Evolutionary conservation across 73 alveolate species (phyloP).

Genomic region (Halteria grandinella): DNA sequence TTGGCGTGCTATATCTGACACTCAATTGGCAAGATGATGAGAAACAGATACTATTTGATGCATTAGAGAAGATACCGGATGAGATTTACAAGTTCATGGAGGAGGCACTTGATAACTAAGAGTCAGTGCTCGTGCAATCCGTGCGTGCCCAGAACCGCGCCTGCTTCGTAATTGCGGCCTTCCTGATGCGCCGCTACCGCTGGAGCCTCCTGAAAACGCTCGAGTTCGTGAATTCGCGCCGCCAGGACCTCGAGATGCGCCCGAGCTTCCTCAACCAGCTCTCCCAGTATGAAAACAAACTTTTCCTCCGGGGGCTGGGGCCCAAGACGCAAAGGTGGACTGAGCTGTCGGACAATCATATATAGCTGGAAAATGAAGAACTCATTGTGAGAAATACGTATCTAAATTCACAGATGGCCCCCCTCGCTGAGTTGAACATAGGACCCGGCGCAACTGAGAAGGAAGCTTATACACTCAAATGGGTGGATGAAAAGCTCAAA

Average conservation of each 20-base stretch:
- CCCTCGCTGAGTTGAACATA: slow-evolving; percentile 61
- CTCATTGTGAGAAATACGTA: slow-evolving; percentile 69
- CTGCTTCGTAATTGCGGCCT: slow-evolving; percentile 88
- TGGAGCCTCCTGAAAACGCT: slow-evolving; percentile 84
- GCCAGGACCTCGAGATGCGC: slow-evolving; percentile 88
- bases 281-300: slow-evolving; percentile 68
- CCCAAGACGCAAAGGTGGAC: slow-evolving; percentile 75
- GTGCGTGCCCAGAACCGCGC: slow-evolving; percentile 88
- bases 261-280: slow-evolving; percentile 77
- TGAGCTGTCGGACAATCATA: slow-evolving; percentile 57
- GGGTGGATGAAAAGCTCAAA: slow-evolving; percentile 67
- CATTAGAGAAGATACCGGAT: slow-evolving; percentile 82
- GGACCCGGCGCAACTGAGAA: slow-evolving; percentile 50
- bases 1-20: slow-evolving; percentile 79
- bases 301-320: slow-evolving; percentile 67
- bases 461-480: slow-evolving; percentile 28
- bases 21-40: slow-evolving; percentile 83
- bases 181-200: slow-evolving; percentile 87
- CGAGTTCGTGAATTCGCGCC: slow-evolving; percentile 77
- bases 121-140: slow-evolving; percentile 88
- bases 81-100: slow-evolving; percentile 88
- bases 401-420: slow-evolving; percentile 70
- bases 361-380: slow-evolving; percentile 75
- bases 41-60: slow-evolving; percentile 80
- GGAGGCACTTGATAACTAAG: slow-evolving; percentile 88